Percentiles rank a stretch among this genome's conserved stretches.
phyloP scores from a whole-genome alignment of 345 rosid species.

The Hirschfeldia incana region DNA sequence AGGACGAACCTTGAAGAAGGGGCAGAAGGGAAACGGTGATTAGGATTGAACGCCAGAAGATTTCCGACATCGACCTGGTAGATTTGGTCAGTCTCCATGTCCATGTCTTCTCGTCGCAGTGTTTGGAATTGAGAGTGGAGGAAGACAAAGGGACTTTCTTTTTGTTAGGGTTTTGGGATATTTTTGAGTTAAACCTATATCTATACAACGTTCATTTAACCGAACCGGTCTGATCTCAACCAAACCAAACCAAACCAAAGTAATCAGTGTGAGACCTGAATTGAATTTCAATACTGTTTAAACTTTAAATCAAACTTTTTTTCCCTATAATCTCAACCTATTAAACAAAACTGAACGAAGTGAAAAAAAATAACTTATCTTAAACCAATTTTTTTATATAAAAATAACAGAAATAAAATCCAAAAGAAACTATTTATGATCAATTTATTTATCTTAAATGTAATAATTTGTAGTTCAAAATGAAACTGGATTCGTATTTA shows the following conservation, averaged over 20 bases:
- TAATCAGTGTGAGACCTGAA: background rate
- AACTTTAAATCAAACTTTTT: no score
- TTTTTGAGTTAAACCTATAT: background rate
- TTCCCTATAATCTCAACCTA: no score
- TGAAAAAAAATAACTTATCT: background rate
- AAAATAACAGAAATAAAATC: no score
- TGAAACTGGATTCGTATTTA: background rate
- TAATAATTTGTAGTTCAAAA: no score
- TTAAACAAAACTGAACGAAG: background rate
- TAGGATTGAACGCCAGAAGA: conserved; percentile 64
- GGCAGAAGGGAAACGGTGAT: conserved; percentile 49
- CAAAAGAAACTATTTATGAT: background rate
- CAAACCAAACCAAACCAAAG: background rate
- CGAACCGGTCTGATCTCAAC: background rate
- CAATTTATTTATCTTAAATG: background rate
- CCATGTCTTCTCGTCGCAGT: conserved; percentile 38
- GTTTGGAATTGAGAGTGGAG: conserved; percentile 1
- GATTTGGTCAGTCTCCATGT: conserved; percentile 38
- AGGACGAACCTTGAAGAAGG: conserved; percentile 62
- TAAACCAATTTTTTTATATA: background rate
- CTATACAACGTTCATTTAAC: background rate
- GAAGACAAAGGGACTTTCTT: background rate
- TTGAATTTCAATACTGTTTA: no score
- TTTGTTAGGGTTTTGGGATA: conserved; percentile 38
- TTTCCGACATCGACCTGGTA: conserved; percentile 67